A percentile compares a stretch with the other conserved stretches of the same genome.
Evolutionary conservation across 495 filamentous ascomycete species (phyloP).

Genomic region (Hypoxylon rickii): DNA sequence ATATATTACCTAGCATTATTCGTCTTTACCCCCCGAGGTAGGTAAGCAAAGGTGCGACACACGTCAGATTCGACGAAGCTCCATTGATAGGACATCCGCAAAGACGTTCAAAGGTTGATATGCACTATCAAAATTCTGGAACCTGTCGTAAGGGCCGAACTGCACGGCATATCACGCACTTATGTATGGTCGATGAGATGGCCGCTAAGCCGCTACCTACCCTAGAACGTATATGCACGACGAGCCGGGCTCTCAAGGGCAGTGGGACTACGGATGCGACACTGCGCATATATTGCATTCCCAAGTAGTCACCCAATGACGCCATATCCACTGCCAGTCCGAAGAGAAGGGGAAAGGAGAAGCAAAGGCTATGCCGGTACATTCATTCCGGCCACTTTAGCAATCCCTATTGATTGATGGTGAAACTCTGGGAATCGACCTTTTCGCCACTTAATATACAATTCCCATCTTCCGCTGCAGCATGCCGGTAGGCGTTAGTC

Average conservation of each 20-base stretch:
- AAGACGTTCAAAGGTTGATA: background rate
- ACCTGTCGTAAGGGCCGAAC: background rate
- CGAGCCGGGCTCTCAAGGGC: slow-evolving; percentile 8
- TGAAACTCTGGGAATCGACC: background rate
- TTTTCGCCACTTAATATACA: background rate
- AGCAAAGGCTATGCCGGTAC: slow-evolving; percentile 8
- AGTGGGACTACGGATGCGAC: slow-evolving; percentile 10
- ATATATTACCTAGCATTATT: slow-evolving; percentile 2
- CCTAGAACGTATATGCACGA: background rate
- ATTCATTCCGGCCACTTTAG: background rate
- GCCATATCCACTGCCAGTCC: slow-evolving; percentile 7
- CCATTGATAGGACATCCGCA: background rate
- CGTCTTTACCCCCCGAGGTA: too few species aligned
- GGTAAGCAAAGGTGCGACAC: background rate
- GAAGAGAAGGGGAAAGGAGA: slow-evolving; percentile 2
- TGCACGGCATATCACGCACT: slow-evolving; percentile 28
- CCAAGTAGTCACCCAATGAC: slow-evolving; percentile 15
- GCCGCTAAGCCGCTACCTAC: too few species aligned
- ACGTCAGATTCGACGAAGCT: background rate
- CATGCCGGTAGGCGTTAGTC: background rate
- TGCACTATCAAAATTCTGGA: background rate
- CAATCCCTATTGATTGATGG: slow-evolving; percentile 10
- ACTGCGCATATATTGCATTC: slow-evolving; percentile 16
- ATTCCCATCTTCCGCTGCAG: too few species aligned
- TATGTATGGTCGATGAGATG: too few species aligned